Evolutionary conservation across 345 rosid species (phyloP).

Genomic region (Eucalyptus polybractea): DNA sequence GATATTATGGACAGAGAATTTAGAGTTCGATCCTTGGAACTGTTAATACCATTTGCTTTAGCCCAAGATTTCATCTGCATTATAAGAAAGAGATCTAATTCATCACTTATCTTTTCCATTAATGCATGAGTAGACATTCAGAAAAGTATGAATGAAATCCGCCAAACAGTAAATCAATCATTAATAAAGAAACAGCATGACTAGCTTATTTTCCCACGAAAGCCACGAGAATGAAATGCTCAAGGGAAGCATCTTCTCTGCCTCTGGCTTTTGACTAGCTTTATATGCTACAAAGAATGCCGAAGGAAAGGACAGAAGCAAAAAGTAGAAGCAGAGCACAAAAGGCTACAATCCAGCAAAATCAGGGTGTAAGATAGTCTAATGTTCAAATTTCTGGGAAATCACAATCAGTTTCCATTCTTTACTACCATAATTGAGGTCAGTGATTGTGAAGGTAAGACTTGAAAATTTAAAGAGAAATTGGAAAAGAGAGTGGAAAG

Average conservation of each 20-base stretch:
- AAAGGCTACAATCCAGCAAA: not conserved
- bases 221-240: not conserved
- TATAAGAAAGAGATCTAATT: not conserved
- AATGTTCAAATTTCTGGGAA: not conserved
- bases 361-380: not conserved
- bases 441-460: not conserved
- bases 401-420: not conserved
- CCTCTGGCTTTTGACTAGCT: not conserved
- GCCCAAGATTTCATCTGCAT: constrained; percentile 47
- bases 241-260: not conserved
- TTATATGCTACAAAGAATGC: not conserved
- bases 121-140: not conserved
- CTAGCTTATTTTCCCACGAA: not conserved
- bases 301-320: not conserved
- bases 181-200: not conserved
- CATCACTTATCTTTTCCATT: not conserved
- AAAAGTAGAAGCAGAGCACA: not conserved
- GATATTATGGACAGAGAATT: constrained; percentile 38
- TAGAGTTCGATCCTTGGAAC: constrained; percentile 20
- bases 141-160: not conserved
- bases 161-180: not conserved
- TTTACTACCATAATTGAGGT: not conserved
- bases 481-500: not conserved
- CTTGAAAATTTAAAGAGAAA: not conserved
- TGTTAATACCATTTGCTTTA: constrained; percentile 34